Conservation (phyloP, 257 asterid species). For the Solanum dulcamara region DNA sequence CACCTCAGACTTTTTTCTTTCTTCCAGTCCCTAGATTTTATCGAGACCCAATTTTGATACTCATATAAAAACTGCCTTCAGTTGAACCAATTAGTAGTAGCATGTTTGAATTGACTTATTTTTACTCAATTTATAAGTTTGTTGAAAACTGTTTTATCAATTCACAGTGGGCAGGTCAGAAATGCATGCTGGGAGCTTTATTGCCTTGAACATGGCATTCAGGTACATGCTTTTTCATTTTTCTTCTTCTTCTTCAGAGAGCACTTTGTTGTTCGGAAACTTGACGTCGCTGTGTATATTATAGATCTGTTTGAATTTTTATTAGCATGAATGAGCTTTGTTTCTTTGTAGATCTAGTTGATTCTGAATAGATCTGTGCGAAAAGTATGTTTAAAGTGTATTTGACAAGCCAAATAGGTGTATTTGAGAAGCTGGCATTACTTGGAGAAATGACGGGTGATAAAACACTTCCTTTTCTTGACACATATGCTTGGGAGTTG, state of each 20-base stretch:
- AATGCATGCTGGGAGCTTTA: constrained; percentile 24
- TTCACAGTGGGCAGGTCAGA: too few species aligned
- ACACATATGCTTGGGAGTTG: too few species aligned
- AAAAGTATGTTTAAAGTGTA: too few species aligned
- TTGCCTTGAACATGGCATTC: constrained; percentile 24
- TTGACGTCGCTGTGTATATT: background rate
- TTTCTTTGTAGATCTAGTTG: background rate
- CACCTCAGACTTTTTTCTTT: background rate
- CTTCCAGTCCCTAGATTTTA: background rate
- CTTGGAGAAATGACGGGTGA: too few species aligned
- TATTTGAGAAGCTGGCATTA: too few species aligned
- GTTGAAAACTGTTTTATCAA: too few species aligned
- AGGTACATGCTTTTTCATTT: background rate
- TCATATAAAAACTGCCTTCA: background rate
- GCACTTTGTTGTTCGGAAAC: too few species aligned
- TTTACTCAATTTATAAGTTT: too few species aligned
- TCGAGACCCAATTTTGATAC: background rate
- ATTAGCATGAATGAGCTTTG: background rate
- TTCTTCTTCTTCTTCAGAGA: background rate
- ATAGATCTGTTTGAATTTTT: background rate
- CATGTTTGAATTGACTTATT: too few species aligned
- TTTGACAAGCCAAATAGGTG: too few species aligned
- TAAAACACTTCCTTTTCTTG: too few species aligned
- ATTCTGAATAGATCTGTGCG: background rate
- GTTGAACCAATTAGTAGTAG: too few species aligned